Percentiles rank a stretch among this genome's conserved stretches.
Evolutionary conservation across 441 rosid species (phyloP).

Genomic region (Gossypium armourianum): DNA sequence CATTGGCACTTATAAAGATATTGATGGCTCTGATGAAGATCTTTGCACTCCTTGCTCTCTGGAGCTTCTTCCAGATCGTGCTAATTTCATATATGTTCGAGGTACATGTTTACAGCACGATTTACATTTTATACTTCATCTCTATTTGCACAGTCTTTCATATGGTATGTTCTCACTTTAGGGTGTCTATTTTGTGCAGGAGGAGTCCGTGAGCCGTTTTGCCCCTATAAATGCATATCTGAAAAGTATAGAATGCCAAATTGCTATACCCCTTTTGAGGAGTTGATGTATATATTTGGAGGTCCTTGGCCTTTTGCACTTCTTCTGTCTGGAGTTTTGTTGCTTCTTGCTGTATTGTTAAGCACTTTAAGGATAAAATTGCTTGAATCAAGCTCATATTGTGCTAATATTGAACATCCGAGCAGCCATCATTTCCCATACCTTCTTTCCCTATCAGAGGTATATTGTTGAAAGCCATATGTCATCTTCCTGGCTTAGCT

Average conservation of each 20-base stretch:
- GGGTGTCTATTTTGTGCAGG: conserved; percentile 41
- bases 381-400: conserved; percentile 49
- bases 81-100: conserved; percentile 62
- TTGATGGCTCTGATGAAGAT: conserved; percentile 68
- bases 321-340: conserved; percentile 51
- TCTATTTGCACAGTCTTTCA: conserved; percentile 6
- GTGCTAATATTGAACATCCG: conserved; percentile 45
- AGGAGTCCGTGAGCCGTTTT: conserved; percentile 52
- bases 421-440: conserved; percentile 61
- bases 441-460: conserved; percentile 88
- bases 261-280: conserved; percentile 91
- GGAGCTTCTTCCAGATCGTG: conserved; percentile 73
- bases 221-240: conserved; percentile 82
- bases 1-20: conserved; percentile 77
- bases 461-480: conserved; percentile 23
- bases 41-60: conserved; percentile 77
- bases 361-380: conserved; percentile 60
- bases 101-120: conserved; percentile 33
- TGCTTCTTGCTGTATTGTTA: conserved; percentile 57
- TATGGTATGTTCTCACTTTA: conserved; percentile 20
- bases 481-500: conserved; percentile 13
- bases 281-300: conserved; percentile 77
- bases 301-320: conserved; percentile 77
- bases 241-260: conserved; percentile 91
- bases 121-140: conserved; percentile 6